Base-by-base conservation (phyloP, 2,329 filamentous ascomycete genomes). In the Fusarium verticillioides region DNA sequence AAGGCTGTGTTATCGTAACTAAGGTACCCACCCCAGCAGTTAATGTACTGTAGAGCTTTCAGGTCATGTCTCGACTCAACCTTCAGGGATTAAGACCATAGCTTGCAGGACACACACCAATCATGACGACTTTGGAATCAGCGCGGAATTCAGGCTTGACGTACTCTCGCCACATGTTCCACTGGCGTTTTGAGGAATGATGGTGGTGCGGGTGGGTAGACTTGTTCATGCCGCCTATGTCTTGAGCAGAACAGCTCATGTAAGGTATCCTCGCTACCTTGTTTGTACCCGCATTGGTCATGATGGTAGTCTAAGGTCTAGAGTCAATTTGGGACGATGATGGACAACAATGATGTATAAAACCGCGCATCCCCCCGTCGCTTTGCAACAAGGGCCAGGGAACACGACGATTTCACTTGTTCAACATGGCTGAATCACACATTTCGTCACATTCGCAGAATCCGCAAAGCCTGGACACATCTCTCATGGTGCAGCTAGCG, bases 401-500 rank as follows among this genome's bases (percentile, higher is more conserved):
- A 70, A 32, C 34, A 60, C 54, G 19, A 58, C 30, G 30, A 44
- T 19, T 49, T 26, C 21, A 44, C 23, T 34, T 30, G 18, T 44
- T 47, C 42, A 70, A 59, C 44, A 77, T 77, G 75, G 61, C 61
- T 39, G 66, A 77, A 75, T 58, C 70, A 43, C 82, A 76, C 70
- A 70, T 82, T 23, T 80, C 79, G 21, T 79, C 82, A n/a, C 81
- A 79, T 79, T 77, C 84, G n/a, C 77, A 78, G 26, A 72, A 67
- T 72, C 69, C 72, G 23, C 70, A 46, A 44, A 68, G 57, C 19
- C 56, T 66, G n/a, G 53, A 63, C 7, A 77, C 82, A 16, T 84
- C 84, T 5, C 82, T 79, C 30, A 83, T 89, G 79, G 72, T 84
- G 19, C 78, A 80, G 32, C 79, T 89, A n/a, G 86, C 87, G 5